Base-by-base conservation (phyloP, 1,284 basidiomycete genomes). In the Agaricales sp. region DNA sequence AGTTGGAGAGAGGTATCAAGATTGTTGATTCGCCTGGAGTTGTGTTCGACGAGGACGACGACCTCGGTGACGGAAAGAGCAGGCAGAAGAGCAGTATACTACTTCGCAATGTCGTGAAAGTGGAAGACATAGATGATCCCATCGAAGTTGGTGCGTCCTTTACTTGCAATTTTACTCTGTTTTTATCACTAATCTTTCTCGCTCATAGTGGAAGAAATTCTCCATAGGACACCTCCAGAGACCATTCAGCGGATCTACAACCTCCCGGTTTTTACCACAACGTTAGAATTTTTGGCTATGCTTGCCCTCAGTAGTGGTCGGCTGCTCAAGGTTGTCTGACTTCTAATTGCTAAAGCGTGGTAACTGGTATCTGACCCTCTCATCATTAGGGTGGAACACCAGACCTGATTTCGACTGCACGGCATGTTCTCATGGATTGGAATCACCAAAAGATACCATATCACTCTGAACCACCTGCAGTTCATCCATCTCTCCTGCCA, bases 1-100 rank as follows among this genome's bases (percentile, higher is more conserved):
- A 92, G 57, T 77, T 99, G 1, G 94, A 99, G 65, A 89, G 94
- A 48, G 90, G 92, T 1, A 77, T 99, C 56, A 82, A 87, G 49
- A 86, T 99, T 22, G 75, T 99, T 12, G 96, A 99, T 67, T 97
- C 93, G 46, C 95, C 96, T 0, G 95, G 95, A 54, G 93, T 99
- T 23, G 89, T 98, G 1, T 91, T 92, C 55, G 88, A 92, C 55
- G 88, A 87, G 53, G 75, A 82, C 53, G 69, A 75, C 45, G 68
- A 74, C 51, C 59, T 68, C 48, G 61, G 68, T 53, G 64, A 75
- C 57, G 67, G 72, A 45, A 71, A 75, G 59, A 71, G 74, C 24
- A 68, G 67, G 52, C 75, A 75, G 57, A 82, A 73, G 64, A 75
- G 71, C 2, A 87, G 82, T 57, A 71, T 92, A 16, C 73, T 93